These are phyloP conservation scores for Cornus kousa DNA, from an alignment of 148 eudicot species.

Conservation along the genomic window DNA sequence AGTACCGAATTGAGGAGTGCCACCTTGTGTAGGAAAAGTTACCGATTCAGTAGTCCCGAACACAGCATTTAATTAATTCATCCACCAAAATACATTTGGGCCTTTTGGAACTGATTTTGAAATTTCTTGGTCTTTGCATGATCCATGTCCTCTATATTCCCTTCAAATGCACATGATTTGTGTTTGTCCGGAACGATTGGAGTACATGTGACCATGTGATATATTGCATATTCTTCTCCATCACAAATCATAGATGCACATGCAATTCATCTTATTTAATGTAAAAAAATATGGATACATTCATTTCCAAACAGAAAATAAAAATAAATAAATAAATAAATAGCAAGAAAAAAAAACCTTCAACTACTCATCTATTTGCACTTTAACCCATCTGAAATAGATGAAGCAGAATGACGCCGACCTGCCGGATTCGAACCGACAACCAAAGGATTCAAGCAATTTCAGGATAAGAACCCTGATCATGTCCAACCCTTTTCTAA, in stretches of 20 bases:
- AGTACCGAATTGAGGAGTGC: too few relatives aligned
- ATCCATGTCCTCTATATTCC: too few relatives aligned
- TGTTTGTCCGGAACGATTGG: too few relatives aligned
- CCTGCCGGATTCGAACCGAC: slow-evolving; percentile 68
- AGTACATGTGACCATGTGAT: too few relatives aligned
- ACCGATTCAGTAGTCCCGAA: too few relatives aligned
- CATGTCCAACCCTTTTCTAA: slow-evolving; percentile 25
- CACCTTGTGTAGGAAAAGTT: too few relatives aligned
- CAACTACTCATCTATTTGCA: background rate
- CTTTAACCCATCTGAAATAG: background rate
- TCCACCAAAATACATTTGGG: too few relatives aligned
- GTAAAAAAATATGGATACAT: background rate
- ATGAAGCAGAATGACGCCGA: slow-evolving; percentile 12
- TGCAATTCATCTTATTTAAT: background rate
- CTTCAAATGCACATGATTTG: too few relatives aligned
- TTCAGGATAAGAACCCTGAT: slow-evolving; percentile 15
- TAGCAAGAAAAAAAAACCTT: background rate
- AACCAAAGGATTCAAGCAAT: slow-evolving; percentile 38
- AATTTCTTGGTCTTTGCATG: too few relatives aligned
- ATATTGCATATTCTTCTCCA: background rate
- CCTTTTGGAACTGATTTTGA: too few relatives aligned
- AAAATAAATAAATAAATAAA: background rate
- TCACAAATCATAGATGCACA: background rate
- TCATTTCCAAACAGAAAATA: background rate
- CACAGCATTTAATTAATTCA: too few relatives aligned